A percentile compares a stretch with the other conserved stretches of the same genome.
Conservation (phyloP, 2,329 filamentous ascomycete genomes). For the Diaporthe helianthi region DNA sequence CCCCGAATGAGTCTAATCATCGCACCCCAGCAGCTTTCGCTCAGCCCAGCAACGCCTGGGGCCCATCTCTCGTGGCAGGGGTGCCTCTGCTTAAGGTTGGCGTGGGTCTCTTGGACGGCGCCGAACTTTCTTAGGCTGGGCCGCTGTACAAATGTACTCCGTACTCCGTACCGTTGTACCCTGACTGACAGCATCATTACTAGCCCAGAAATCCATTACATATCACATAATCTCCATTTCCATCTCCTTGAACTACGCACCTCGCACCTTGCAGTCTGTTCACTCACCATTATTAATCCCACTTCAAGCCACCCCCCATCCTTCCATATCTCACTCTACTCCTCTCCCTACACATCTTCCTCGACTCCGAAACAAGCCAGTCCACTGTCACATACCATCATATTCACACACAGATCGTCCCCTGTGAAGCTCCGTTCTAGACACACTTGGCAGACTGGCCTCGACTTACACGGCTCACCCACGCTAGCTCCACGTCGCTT, state of each 20-base stretch:
- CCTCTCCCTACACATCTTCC: conserved; percentile 26
- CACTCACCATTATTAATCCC: conserved; percentile 35
- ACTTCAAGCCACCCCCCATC: conserved; percentile 30
- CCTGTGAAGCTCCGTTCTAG: background rate
- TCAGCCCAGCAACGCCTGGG: conserved; percentile 32
- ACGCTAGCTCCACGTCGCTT: background rate
- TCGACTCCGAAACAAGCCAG: background rate
- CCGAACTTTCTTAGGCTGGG: conserved; percentile 21
- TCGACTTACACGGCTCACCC: conserved; percentile 25
- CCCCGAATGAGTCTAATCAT: conserved; percentile 28
- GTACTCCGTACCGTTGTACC: background rate
- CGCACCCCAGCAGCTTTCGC: conserved; percentile 27
- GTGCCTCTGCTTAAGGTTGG: conserved; percentile 24
- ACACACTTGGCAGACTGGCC: background rate
- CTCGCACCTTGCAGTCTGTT: conserved; percentile 8
- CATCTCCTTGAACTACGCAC: conserved; percentile 10
- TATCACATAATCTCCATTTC: conserved; percentile 35
- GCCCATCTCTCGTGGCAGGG: conserved; percentile 26
- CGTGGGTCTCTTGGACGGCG: conserved; percentile 31
- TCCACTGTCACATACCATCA: conserved; percentile 1
- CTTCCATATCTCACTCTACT: conserved; percentile 13
- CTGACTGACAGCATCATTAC: conserved; percentile 29
- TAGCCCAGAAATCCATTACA: conserved; percentile 32
- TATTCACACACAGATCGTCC: background rate
- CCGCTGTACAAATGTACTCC: too few relatives aligned